Evolutionary conservation across 441 rosid species (phyloP), one percentile per base, ranked within the genome.

Genomic region (Syzygium malaccense): DNA sequence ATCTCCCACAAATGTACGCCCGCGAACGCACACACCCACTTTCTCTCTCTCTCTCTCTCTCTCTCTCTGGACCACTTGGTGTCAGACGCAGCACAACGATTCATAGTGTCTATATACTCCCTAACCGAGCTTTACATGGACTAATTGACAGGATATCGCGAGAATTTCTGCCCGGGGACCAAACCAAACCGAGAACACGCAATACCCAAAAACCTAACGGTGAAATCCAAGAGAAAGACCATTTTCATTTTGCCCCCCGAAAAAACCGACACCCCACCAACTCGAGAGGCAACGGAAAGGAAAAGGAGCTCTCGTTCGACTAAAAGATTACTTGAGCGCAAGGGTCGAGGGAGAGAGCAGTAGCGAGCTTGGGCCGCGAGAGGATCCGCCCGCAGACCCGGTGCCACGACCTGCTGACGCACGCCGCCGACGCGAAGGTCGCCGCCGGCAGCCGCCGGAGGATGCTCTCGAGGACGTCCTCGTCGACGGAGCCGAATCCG

Each of bases 331-430:
- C 98, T 18, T 25, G 90, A 62, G 90, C 88, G 86, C 90, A 68
- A 88, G 93, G 93, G 58, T 94, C 89, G 86, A 90, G 90, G 53
- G 98, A 94, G 90, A 94, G 90, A 86, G 98, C 96, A 55, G 98
- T 93, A 19, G 92, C 91, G 55, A 96, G 92, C 91, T 94, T 95
- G 9, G 98, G 98, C 23, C 90, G 91, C 86, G 94, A 91, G 32
- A 96, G 92, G 91, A 94, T 92, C 33, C 90, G 91, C 78, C 85
- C 87, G 88, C 94, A 95, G 87, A 91, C 90, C 71, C 79, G 85
- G 91, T 87, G 91, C 97, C 97, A 96, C 9, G 93, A 90, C 89
- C 92, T 92, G 93, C 88, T 93, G 62, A 96, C 98, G 87, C 96
- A 92, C 1, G 96, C 93, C 18, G 96, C 97, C 51, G 94, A 93